Conservation (phyloP, 257 asterid species). For the Primulina huaijiensis region DNA sequence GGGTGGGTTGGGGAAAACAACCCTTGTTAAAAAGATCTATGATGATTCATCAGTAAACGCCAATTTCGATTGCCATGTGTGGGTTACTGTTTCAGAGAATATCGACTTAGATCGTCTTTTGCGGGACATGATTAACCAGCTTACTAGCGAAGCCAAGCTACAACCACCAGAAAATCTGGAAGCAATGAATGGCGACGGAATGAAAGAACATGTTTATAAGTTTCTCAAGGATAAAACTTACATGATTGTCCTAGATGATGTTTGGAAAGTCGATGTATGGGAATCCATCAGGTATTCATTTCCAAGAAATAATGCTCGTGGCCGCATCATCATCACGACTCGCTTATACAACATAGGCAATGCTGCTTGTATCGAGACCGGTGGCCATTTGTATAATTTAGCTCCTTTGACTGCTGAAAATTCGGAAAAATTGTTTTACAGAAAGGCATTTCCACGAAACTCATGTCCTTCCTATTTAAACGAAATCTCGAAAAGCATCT, state of each 20-base stretch:
- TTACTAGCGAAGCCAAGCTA: background rate
- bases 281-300: constrained; percentile 26
- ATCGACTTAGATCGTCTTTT: constrained; percentile 17
- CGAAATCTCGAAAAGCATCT: constrained; percentile 7
- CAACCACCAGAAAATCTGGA: constrained; percentile 17
- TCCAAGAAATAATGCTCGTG: constrained; percentile 15
- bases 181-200: background rate
- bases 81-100: constrained; percentile 28
- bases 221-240: constrained; percentile 27
- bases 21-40: constrained; percentile 30
- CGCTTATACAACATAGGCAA: background rate
- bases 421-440: constrained; percentile 2
- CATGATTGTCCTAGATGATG: constrained; percentile 35
- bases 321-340: constrained; percentile 29
- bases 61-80: constrained; percentile 17
- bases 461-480: constrained; percentile 23
- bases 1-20: constrained; percentile 33
- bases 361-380: background rate
- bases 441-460: constrained; percentile 21
- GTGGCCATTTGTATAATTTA: constrained; percentile 19
- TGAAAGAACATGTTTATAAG: constrained; percentile 19
- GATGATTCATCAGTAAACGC: constrained; percentile 20
- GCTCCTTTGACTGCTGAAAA: constrained; percentile 12
- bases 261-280: constrained; percentile 26
- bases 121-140: constrained; percentile 14